phyloP scores from a whole-genome alignment of 225 moss, liverwort and hornwort genomes.

The Pseudoscleropodium purum region DNA sequence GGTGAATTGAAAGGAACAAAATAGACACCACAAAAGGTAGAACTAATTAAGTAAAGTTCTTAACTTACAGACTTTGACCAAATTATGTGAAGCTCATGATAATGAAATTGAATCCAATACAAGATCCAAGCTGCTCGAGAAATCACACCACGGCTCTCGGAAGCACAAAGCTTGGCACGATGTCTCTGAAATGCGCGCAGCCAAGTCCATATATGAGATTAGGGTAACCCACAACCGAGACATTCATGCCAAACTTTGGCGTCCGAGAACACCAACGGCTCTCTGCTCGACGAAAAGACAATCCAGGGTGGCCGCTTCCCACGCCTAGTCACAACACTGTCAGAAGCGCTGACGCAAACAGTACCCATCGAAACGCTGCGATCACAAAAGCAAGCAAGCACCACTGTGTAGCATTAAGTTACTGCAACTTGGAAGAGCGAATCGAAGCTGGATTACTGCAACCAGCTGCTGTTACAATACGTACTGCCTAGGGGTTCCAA shows the following conservation, averaged over 20 bases:
- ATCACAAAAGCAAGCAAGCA: background rate
- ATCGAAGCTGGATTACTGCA: background rate
- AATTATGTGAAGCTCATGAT: background rate
- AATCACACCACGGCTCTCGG: background rate
- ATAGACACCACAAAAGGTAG: background rate
- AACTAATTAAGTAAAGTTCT: background rate
- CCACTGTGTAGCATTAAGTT: background rate
- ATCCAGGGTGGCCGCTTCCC: background rate
- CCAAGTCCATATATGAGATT: background rate
- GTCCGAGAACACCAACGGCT: constrained; percentile 2
- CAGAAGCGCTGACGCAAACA: background rate
- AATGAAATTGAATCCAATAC: background rate
- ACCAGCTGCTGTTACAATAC: background rate
- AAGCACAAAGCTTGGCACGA: constrained; percentile 52
- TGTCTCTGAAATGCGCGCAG: background rate
- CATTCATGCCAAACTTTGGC: constrained; percentile 39
- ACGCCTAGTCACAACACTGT: background rate
- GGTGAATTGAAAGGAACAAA: background rate
- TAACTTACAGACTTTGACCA: background rate
- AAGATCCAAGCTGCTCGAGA: background rate
- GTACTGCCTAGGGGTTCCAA: background rate
- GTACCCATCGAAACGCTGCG: background rate
- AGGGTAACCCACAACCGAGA: background rate
- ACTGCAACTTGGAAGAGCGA: background rate
- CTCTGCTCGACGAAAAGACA: background rate